These are phyloP conservation scores for Talaromyces sp. DNA, from an alignment of 2,329 filamentous ascomycete species.

Conservation along the genomic window DNA sequence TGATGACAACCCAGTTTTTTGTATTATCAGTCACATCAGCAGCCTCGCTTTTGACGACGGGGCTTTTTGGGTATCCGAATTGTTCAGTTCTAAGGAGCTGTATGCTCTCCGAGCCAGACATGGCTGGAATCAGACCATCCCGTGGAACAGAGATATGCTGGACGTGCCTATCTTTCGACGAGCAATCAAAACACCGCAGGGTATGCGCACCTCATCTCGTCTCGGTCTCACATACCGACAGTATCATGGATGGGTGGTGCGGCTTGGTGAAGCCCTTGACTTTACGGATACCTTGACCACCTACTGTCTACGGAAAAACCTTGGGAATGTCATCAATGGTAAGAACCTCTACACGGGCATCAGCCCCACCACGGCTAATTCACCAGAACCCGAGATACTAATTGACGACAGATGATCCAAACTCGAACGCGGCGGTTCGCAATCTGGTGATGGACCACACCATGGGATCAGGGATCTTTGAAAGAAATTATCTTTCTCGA, in stretches of 20 bases:
- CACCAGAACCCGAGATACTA: neutral
- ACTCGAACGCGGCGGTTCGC: neutral
- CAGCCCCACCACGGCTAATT: neutral
- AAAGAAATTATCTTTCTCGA: neutral
- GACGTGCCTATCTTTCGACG: neutral
- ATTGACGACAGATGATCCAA: neutral
- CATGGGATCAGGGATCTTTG: neutral
- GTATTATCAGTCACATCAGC: too few species aligned
- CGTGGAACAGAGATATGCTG: too few species aligned
- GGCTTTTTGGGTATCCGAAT: too few species aligned
- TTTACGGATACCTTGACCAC: neutral
- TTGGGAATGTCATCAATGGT: slow-evolving; percentile 3
- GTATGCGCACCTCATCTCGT: too few species aligned
- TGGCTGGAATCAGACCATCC: too few species aligned
- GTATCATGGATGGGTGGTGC: neutral
- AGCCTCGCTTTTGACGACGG: too few species aligned
- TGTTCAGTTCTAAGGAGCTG: too few species aligned
- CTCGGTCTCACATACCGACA: neutral
- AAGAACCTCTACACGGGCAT: too few species aligned
- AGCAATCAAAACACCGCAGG: too few species aligned
- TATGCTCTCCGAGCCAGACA: too few species aligned
- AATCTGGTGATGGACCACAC: neutral
- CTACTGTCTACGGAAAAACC: neutral
- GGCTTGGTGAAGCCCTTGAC: neutral
- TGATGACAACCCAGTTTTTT: too few species aligned